These are phyloP conservation scores for Stemphylium lycopersici DNA, from an alignment of 2,329 filamentous ascomycete genomes.

Conservation along the genomic window DNA sequence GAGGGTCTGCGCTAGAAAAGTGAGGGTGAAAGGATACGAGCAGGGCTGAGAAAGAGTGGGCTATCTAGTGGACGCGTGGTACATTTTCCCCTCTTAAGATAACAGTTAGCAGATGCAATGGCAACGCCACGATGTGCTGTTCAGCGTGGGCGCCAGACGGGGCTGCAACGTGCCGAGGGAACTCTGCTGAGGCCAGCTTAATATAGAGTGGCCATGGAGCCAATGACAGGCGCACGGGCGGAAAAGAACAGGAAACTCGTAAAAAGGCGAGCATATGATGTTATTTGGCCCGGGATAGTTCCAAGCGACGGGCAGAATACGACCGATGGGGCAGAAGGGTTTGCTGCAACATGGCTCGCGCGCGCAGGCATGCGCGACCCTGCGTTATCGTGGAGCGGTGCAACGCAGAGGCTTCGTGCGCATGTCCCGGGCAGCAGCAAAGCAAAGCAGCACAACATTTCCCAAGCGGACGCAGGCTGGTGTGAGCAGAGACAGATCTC, in stretches of 20 bases:
- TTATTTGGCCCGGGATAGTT: slow-evolving; percentile 14
- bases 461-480: background rate
- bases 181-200: slow-evolving; percentile 25
- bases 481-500: background rate
- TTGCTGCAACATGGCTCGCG: background rate
- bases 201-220: slow-evolving; percentile 33
- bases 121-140: slow-evolving; percentile 9
- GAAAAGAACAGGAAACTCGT: slow-evolving; percentile 13
- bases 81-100: background rate
- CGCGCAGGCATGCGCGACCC: background rate
- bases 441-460: background rate
- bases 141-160: slow-evolving; percentile 8
- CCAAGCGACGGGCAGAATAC: background rate
- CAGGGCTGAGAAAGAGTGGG: background rate
- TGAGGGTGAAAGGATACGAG: background rate
- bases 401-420: background rate
- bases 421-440: background rate
- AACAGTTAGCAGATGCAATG: background rate
- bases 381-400: background rate
- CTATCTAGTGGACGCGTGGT: no score
- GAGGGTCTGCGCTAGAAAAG: background rate
- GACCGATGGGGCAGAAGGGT: background rate
- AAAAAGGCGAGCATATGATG: slow-evolving; percentile 15
- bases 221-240: slow-evolving; percentile 26
- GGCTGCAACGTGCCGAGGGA: slow-evolving; percentile 25